Percentiles rank a stretch among this genome's conserved stretches.
Conservation (phyloP, 2,329 filamentous ascomycete species). For the Paraphaeosphaeria minitans region DNA sequence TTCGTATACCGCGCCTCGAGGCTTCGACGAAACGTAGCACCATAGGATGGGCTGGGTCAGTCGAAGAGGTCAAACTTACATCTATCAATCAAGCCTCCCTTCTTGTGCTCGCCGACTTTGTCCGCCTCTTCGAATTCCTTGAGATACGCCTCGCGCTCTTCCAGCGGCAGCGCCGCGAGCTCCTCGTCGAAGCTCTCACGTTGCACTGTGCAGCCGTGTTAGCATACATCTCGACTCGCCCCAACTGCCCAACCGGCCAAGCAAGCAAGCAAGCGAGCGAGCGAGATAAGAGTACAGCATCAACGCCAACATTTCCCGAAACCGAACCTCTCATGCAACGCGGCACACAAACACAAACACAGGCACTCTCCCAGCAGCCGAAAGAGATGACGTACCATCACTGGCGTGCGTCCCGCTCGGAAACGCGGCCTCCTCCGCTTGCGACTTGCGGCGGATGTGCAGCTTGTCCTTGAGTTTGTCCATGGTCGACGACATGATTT, state of each 20-base stretch:
- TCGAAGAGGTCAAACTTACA: not conserved
- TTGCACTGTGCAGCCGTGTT: slow-evolving; percentile 23
- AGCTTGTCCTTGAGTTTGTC: slow-evolving; percentile 46
- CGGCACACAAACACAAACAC: not conserved
- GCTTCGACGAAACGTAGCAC: too few relatives aligned
- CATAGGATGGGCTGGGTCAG: too few relatives aligned
- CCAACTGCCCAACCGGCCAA: not conserved
- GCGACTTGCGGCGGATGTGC: slow-evolving; percentile 42
- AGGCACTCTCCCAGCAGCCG: not conserved
- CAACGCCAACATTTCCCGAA: not conserved
- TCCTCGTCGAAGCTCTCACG: slow-evolving; percentile 41
- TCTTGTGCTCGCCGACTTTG: slow-evolving; percentile 36
- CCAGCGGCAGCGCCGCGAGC: slow-evolving; percentile 38
- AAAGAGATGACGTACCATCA: slow-evolving; percentile 16
- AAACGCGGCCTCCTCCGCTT: slow-evolving; percentile 28
- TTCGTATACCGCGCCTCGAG: not conserved
- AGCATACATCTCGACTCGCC: too few relatives aligned
- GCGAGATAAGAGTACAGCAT: not conserved
- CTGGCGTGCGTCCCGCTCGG: slow-evolving; percentile 11
- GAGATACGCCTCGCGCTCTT: slow-evolving; percentile 42
- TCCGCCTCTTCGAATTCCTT: slow-evolving; percentile 45
- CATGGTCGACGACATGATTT: slow-evolving; percentile 26
- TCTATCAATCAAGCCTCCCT: slow-evolving; percentile 24
- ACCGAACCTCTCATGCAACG: not conserved
- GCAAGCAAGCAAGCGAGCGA: not conserved